Evolutionary conservation across 495 filamentous ascomycete species (phyloP).

Genomic region (Beverwykella pulmonaria): DNA sequence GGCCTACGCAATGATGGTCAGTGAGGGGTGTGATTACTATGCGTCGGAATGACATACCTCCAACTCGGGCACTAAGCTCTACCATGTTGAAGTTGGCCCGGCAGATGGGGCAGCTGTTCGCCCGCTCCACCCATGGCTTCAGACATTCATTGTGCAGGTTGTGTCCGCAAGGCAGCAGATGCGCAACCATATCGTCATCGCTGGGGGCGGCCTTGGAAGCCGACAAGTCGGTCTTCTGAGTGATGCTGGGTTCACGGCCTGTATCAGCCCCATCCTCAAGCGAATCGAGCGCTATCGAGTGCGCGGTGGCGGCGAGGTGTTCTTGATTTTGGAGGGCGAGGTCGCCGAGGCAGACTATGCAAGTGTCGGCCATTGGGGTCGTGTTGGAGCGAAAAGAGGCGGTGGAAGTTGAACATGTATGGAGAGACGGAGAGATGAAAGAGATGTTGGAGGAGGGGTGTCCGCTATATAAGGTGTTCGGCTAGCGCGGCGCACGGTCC

Average conservation of each 20-base stretch:
- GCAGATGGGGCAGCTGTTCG: slow-evolving; percentile 97
- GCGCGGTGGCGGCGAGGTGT: slow-evolving; percentile 51
- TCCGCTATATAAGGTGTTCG: not conserved
- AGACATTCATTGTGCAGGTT: slow-evolving; percentile 89
- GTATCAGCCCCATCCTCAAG: slow-evolving; percentile 43
- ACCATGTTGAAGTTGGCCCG: slow-evolving; percentile 88
- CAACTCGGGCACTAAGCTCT: slow-evolving; percentile 72
- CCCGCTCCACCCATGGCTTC: slow-evolving; percentile 88
- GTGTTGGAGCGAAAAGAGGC: slow-evolving; percentile 9
- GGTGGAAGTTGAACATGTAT: slow-evolving; percentile 14
- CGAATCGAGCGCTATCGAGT: slow-evolving; percentile 34
- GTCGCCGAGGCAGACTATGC: slow-evolving; percentile 94
- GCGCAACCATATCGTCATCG: slow-evolving; percentile 60
- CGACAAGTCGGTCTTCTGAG: slow-evolving; percentile 43
- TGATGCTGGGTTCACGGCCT: slow-evolving; percentile 27
- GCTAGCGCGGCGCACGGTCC: slow-evolving; percentile 3
- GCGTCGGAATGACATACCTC: slow-evolving; percentile 62
- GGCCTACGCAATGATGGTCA: slow-evolving; percentile 54
- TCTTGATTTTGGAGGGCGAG: slow-evolving; percentile 64
- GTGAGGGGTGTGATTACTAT: not conserved
- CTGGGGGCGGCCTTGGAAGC: slow-evolving; percentile 44
- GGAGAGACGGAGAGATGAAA: slow-evolving; percentile 30
- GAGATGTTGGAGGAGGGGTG: not conserved
- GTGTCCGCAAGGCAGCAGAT: slow-evolving; percentile 78
- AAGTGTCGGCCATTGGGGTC: slow-evolving; percentile 78